Evolutionary conservation across 2,329 filamentous ascomycete genomes (phyloP).

Genomic region (Albophoma yamanashiensis): DNA sequence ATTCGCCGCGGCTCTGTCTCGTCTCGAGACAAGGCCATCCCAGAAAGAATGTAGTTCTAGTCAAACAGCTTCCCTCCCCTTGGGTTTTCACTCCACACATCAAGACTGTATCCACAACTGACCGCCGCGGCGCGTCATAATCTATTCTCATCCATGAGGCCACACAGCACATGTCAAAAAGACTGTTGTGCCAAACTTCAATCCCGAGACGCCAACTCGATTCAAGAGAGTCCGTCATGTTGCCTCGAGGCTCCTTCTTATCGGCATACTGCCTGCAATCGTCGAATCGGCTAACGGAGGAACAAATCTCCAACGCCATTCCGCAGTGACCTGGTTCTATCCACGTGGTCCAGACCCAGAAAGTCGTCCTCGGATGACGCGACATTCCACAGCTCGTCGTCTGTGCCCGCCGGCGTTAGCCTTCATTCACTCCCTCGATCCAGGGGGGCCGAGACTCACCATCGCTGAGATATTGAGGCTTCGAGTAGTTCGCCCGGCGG

Average conservation of each 20-base stretch:
- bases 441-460: conserved; percentile 44
- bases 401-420: conserved; percentile 21
- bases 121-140: neutral
- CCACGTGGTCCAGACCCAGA: conserved; percentile 55
- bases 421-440: neutral
- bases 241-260: neutral
- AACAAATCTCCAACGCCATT: conserved; percentile 55
- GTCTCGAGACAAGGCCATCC: neutral
- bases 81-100: neutral
- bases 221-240: neutral
- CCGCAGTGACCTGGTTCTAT: conserved; percentile 45
- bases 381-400: conserved; percentile 47
- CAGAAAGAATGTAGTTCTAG: neutral
- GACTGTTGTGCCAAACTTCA: neutral
- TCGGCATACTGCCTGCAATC: neutral
- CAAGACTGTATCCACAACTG: neutral
- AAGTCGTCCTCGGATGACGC: conserved; percentile 45
- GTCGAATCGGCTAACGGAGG: conserved; percentile 27
- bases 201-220: conserved; percentile 2
- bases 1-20: neutral
- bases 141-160: neutral
- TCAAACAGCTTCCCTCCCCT: neutral
- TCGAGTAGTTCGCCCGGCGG: conserved; percentile 59
- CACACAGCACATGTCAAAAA: neutral
- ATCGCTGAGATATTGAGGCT: conserved; percentile 75